Percentiles rank a stretch among this genome's conserved stretches.
phyloP scores from a whole-genome alignment of 2,329 filamentous ascomycete genomes.

The Fusarium transvaalense region DNA sequence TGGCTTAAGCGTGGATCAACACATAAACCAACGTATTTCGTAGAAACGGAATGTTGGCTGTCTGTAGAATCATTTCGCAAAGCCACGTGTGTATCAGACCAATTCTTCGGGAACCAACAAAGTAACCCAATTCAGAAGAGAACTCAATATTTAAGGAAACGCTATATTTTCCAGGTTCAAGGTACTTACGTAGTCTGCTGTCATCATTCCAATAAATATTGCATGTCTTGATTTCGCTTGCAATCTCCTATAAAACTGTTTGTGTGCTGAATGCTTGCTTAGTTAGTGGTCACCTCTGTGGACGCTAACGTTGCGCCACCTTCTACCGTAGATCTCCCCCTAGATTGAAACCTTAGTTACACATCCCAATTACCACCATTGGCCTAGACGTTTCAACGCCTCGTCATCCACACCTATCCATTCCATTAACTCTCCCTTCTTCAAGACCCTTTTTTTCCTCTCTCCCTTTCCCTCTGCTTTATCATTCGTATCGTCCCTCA shows the following conservation, averaged over 20 bases:
- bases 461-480: constrained; percentile 28
- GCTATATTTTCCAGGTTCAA: background rate
- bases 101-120: background rate
- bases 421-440: constrained; percentile 36
- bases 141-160: background rate
- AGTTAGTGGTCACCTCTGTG: constrained; percentile 13
- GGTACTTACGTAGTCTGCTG: background rate
- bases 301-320: constrained; percentile 25
- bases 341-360: constrained; percentile 34
- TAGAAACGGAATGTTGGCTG: background rate
- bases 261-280: background rate
- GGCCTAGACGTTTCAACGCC: constrained; percentile 15
- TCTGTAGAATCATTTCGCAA: background rate
- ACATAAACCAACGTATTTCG: background rate
- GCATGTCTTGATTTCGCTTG: constrained; percentile 12
- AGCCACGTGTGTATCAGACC: constrained; percentile 17
- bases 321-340: constrained; percentile 29
- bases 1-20: background rate
- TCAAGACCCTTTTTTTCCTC: constrained; percentile 17
- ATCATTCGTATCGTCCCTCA: constrained; percentile 27
- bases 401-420: constrained; percentile 40
- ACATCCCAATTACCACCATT: constrained; percentile 10
- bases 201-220: constrained; percentile 9
- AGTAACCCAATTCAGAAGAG: background rate
- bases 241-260: background rate